Evolutionary conservation across 2,329 filamentous ascomycete species (phyloP).

Genomic region (Nemania sp.): DNA sequence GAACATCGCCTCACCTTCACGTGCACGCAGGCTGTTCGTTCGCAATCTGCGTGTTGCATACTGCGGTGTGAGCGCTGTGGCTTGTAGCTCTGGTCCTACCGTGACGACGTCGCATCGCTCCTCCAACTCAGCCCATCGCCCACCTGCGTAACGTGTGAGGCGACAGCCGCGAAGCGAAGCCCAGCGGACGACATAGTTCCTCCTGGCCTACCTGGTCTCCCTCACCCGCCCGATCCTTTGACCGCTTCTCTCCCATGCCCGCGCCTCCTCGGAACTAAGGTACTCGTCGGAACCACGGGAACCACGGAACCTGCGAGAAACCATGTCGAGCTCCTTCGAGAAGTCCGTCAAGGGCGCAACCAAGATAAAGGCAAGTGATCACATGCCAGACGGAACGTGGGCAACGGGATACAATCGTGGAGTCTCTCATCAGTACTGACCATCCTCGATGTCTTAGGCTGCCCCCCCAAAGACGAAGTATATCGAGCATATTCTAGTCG

Average conservation of each 20-base stretch:
- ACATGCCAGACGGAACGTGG: too few relatives aligned
- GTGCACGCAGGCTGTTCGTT: not conserved
- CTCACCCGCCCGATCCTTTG: not conserved
- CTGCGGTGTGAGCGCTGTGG: constrained; percentile 11
- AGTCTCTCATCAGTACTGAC: constrained; percentile 24
- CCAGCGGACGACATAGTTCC: constrained; percentile 7
- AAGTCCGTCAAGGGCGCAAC: constrained; percentile 99
- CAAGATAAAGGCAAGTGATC: constrained; percentile 80
- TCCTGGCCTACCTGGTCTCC: not conserved
- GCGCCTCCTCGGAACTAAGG: not conserved
- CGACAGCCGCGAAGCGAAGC: not conserved
- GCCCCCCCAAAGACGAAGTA: constrained; percentile 98
- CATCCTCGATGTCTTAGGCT: constrained; percentile 59
- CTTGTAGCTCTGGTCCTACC: constrained; percentile 14
- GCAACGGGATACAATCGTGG: not conserved
- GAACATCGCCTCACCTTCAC: not conserved
- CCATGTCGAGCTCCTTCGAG: constrained; percentile 89
- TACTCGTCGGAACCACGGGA: not conserved
- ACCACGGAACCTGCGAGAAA: constrained; percentile 5
- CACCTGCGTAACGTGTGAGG: constrained; percentile 9
- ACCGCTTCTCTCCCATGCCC: constrained; percentile 4
- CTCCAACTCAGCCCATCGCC: constrained; percentile 2
- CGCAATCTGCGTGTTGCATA: not conserved
- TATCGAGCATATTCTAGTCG: constrained; percentile 95
- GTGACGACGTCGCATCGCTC: constrained; percentile 21